Evolutionary conservation across 2,329 filamentous ascomycete species (phyloP).

Genomic region (Tolypocladium endophyticum): DNA sequence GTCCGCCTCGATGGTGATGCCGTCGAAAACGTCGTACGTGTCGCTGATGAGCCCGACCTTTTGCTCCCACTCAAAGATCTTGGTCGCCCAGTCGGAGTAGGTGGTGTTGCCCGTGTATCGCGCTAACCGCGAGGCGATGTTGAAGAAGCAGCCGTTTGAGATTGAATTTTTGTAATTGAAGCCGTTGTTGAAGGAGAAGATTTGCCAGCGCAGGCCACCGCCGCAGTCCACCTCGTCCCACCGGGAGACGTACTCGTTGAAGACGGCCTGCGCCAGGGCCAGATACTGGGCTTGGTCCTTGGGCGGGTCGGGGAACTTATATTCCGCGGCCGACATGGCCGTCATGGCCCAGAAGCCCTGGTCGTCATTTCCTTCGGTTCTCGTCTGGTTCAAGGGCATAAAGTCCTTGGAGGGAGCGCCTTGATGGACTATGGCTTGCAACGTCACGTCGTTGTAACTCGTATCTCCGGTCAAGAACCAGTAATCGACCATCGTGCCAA

Average conservation of each 20-base stretch:
- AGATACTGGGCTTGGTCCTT: slow-evolving; percentile 58
- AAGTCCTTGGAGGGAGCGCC: slow-evolving; percentile 48
- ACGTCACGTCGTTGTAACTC: slow-evolving; percentile 50
- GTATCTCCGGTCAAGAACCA: slow-evolving; percentile 59
- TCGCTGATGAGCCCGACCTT: slow-evolving; percentile 44
- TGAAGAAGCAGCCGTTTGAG: slow-evolving; percentile 61
- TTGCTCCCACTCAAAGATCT: slow-evolving; percentile 56
- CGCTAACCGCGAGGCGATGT: slow-evolving; percentile 59
- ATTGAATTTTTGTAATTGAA: slow-evolving; percentile 60
- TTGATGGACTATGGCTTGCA: slow-evolving; percentile 51
- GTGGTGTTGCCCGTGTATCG: slow-evolving; percentile 71
- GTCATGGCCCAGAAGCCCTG: slow-evolving; percentile 82
- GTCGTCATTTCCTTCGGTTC: slow-evolving; percentile 58
- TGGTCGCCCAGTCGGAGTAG: slow-evolving; percentile 66
- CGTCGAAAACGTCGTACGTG: slow-evolving; percentile 45
- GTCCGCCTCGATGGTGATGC: slow-evolving; percentile 24
- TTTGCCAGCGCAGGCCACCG: slow-evolving; percentile 79
- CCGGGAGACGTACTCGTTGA: slow-evolving; percentile 63
- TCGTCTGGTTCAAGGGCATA: slow-evolving; percentile 57
- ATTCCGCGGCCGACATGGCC: slow-evolving; percentile 68
- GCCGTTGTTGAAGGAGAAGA: slow-evolving; percentile 67
- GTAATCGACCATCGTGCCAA: slow-evolving; percentile 62
- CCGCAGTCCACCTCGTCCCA: slow-evolving; percentile 57
- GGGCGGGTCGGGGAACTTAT: slow-evolving; percentile 60
- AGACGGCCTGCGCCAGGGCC: slow-evolving; percentile 67